phyloP scores from a whole-genome alignment of 208 protist species.

The Acanthamoeba lenticulata region DNA sequence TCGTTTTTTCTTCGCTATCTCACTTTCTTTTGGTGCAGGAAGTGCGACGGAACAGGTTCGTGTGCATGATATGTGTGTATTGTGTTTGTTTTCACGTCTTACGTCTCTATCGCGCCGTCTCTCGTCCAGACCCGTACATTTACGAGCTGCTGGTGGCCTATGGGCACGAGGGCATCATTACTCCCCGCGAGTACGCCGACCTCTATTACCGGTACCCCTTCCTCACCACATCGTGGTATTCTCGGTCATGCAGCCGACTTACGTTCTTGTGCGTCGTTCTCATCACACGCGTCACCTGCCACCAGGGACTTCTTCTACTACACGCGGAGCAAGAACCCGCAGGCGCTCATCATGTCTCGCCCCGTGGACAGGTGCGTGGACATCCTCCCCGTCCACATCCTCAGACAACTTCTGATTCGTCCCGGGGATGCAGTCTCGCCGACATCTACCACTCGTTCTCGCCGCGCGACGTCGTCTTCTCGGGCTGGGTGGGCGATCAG shows the following conservation, averaged over 20 bases:
- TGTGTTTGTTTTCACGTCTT: not conserved
- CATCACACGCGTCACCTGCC: no score
- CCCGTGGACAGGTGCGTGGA: conserved; percentile 51
- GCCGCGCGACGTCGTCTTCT: conserved; percentile 67
- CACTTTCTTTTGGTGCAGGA: not conserved
- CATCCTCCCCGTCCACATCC: not conserved
- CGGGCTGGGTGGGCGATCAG: conserved; percentile 71
- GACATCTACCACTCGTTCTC: conserved; percentile 49
- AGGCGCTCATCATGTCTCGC: conserved; percentile 68
- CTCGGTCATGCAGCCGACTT: no score
- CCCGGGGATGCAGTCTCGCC: not conserved
- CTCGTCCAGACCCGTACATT: conserved; percentile 68
- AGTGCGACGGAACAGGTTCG: conserved; percentile 68
- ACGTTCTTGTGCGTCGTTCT: no score
- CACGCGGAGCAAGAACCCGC: not conserved
- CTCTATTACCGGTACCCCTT: conserved; percentile 62
- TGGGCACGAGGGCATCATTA: conserved; percentile 49
- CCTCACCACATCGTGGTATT: not conserved
- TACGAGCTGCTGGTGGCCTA: conserved; percentile 32
- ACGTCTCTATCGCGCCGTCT: not conserved
- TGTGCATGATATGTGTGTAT: not conserved
- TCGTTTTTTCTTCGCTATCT: not conserved
- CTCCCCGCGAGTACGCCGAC: conserved; percentile 61
- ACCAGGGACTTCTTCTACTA: conserved; percentile 44
- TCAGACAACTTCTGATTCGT: not conserved